Conservation (phyloP, 2,329 filamentous ascomycete species). For the Sporothrix inflata region DNA sequence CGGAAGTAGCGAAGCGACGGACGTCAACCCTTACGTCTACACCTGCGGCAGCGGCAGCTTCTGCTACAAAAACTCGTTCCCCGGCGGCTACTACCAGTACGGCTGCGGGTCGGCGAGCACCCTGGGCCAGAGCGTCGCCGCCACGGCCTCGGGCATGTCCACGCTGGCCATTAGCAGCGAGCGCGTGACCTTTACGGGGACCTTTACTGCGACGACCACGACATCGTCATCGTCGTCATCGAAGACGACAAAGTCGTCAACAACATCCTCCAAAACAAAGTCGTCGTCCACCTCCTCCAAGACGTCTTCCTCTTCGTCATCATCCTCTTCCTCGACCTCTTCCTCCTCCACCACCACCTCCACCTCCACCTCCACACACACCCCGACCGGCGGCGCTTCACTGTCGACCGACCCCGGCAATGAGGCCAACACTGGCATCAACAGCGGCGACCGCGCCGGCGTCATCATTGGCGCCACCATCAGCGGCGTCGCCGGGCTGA, state of each 20-base stretch:
- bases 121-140: conserved; percentile 53
- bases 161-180: conserved; percentile 45
- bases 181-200: conserved; percentile 47
- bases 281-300: not conserved
- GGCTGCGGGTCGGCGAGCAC: conserved; percentile 58
- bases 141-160: conserved; percentile 50
- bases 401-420: conserved; percentile 36
- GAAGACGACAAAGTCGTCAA: conserved; percentile 29
- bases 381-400: conserved; percentile 24
- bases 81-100: conserved; percentile 59
- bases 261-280: not conserved
- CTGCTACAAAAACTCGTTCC: conserved; percentile 60
- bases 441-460: conserved; percentile 44
- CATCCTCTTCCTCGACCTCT: conserved; percentile 34
- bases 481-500: conserved; percentile 53
- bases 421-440: conserved; percentile 21
- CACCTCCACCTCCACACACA: conserved; percentile 24
- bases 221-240: conserved; percentile 23
- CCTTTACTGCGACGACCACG: conserved; percentile 39
- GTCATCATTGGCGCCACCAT: conserved; percentile 60
- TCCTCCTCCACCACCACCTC: conserved; percentile 29
- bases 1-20: conserved; percentile 52
- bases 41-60: conserved; percentile 56
- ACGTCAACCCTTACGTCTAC: conserved; percentile 59
- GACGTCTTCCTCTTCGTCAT: conserved; percentile 29